Conservation (phyloP, 148 eudicot species). For the Euryodendron excelsum region DNA sequence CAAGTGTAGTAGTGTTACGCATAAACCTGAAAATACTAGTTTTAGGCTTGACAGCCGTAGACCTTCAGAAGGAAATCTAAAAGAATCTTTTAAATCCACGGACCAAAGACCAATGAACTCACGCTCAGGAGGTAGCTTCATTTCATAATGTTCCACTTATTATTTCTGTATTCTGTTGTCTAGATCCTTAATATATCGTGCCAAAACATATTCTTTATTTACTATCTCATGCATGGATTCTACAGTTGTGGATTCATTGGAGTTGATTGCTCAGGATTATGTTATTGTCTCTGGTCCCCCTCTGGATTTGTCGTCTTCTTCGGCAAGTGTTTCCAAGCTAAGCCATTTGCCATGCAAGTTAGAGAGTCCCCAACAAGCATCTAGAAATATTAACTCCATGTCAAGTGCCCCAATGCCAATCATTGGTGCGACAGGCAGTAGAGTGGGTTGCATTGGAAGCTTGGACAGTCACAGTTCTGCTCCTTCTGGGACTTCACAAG, state of each 20-base stretch:
- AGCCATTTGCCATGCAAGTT: slow-evolving; percentile 43
- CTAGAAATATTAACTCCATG: slow-evolving; percentile 34
- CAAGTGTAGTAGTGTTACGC: slow-evolving; percentile 27
- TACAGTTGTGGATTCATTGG: slow-evolving; percentile 69
- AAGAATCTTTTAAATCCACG: slow-evolving; percentile 35
- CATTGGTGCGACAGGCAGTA: slow-evolving; percentile 42
- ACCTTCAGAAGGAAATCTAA: slow-evolving; percentile 41
- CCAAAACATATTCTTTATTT: not conserved
- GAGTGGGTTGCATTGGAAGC: slow-evolving; percentile 37
- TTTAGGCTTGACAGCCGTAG: slow-evolving; percentile 32
- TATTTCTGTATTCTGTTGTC: not conserved
- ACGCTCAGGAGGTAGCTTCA: slow-evolving; percentile 48
- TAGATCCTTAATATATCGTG: slow-evolving; percentile 4
- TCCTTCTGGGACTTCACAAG: slow-evolving; percentile 64
- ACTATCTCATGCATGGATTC: slow-evolving; percentile 13
- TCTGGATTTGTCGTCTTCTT: slow-evolving; percentile 54
- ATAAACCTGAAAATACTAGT: slow-evolving; percentile 41
- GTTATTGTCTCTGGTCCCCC: slow-evolving; percentile 80
- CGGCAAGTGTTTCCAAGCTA: slow-evolving; percentile 49
- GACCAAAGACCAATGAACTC: slow-evolving; percentile 43
- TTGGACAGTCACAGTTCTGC: slow-evolving; percentile 63
- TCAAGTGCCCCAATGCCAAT: slow-evolving; percentile 53
- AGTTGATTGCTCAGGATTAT: slow-evolving; percentile 84
- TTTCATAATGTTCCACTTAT: not conserved
- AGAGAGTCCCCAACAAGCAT: slow-evolving; percentile 35